phyloP scores from a whole-genome alignment of 1,284 basidiomycete species.

The Inonotus hispidus region DNA sequence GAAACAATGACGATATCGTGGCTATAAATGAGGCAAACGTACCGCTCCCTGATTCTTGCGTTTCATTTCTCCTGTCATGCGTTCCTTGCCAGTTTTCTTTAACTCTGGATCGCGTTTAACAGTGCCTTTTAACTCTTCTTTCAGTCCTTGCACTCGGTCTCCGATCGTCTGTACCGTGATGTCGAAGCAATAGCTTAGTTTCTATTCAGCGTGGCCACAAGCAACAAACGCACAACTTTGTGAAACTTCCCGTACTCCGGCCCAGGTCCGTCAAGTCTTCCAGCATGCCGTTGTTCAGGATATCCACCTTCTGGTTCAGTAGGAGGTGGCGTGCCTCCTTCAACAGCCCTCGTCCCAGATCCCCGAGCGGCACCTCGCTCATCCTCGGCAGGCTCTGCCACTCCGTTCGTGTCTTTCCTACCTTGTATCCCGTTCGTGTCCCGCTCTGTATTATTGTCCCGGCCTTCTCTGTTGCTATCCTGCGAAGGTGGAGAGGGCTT shows the following conservation, averaged over 20 bases:
- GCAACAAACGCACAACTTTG: slow-evolving; percentile 3
- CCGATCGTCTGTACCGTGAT: slow-evolving; percentile 17
- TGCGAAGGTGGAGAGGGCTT: too few species aligned
- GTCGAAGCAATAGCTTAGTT: too few species aligned
- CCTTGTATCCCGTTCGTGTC: not conserved
- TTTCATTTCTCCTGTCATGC: slow-evolving; percentile 20
- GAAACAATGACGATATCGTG: not conserved
- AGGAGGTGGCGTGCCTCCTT: not conserved
- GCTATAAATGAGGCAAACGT: not conserved
- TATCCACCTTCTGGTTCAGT: slow-evolving; percentile 18
- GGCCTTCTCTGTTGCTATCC: too few species aligned
- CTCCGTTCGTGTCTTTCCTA: not conserved
- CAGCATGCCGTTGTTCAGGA: slow-evolving; percentile 26
- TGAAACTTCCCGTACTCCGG: slow-evolving; percentile 22
- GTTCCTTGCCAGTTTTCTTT: slow-evolving; percentile 18
- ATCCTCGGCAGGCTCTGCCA: slow-evolving; percentile 11
- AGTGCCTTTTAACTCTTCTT: slow-evolving; percentile 18
- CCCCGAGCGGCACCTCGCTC: slow-evolving; percentile 11
- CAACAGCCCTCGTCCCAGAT: not conserved
- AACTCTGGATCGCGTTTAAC: slow-evolving; percentile 16
- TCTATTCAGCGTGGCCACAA: not conserved
- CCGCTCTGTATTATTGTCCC: not conserved
- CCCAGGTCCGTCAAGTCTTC: slow-evolving; percentile 24
- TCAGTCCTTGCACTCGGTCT: slow-evolving; percentile 17
- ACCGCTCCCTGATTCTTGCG: slow-evolving; percentile 17